Conservation (phyloP, 2,329 filamentous ascomycete genomes). For the Botrytis medusae region DNA sequence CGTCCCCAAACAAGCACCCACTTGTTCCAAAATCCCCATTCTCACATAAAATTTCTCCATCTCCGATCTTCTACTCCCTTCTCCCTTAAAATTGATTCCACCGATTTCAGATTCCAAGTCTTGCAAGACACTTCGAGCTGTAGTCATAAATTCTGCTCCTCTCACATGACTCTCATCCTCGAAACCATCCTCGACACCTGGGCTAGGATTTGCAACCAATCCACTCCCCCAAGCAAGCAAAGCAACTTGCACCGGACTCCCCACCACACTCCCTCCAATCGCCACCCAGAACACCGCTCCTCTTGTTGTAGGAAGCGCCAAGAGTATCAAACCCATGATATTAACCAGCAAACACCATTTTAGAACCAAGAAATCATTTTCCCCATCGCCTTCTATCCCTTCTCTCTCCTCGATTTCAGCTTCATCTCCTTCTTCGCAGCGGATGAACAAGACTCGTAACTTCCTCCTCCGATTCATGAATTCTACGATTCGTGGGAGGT, state of each 20-base stretch:
- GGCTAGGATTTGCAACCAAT: neutral
- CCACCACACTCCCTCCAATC: neutral
- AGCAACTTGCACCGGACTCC: conserved; percentile 1
- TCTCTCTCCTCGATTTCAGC: neutral
- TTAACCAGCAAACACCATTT: neutral
- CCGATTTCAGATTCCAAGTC: neutral
- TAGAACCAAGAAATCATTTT: neutral
- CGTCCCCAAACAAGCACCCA: neutral
- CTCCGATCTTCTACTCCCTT: neutral
- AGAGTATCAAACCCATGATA: neutral
- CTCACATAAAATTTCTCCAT: neutral
- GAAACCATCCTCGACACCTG: neutral
- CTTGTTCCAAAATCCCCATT: conserved; percentile 1
- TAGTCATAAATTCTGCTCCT: too few species aligned
- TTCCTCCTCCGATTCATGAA: neutral
- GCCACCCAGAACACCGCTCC: neutral
- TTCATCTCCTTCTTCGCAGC: neutral
- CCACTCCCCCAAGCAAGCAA: neutral
- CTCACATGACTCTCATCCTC: neutral
- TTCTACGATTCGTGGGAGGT: neutral
- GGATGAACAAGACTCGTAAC: neutral
- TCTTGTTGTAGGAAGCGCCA: neutral
- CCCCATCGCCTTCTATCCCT: neutral
- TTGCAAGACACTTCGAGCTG: neutral
- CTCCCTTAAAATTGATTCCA: neutral